phyloP scores from a whole-genome alignment of 2,329 filamentous ascomycete species.

The Chaetomium sp. region DNA sequence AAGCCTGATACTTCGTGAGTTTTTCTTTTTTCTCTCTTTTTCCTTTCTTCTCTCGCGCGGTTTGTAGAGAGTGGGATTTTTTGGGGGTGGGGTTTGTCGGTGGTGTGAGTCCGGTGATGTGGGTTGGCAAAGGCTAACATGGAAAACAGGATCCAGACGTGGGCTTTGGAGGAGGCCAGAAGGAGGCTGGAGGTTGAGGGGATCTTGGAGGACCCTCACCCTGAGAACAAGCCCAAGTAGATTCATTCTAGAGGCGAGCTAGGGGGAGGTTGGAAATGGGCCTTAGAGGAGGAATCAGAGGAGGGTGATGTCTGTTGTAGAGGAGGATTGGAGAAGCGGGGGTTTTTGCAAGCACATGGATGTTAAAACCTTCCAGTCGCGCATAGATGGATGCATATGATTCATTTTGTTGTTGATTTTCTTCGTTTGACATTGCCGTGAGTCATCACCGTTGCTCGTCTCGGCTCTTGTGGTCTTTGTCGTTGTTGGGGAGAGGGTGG shows the following conservation, averaged over 20 bases:
- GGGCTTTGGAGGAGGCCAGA: constrained; percentile 95
- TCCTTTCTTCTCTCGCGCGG: neutral
- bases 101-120: neutral
- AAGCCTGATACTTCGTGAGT: constrained; percentile 99
- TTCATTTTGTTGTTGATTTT: constrained; percentile 1
- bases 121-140: neutral
- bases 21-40: constrained; percentile 9
- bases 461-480: neutral
- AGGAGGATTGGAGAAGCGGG: neutral
- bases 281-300: neutral
- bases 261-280: neutral
- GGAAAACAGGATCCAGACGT: constrained; percentile 82
- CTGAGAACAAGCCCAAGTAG: constrained; percentile 43
- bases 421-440: neutral
- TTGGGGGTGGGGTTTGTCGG: neutral
- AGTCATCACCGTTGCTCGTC: too few species aligned
- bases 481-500: neutral
- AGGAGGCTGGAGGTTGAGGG: constrained; percentile 94
- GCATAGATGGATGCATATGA: constrained; percentile 8
- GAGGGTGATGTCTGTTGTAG: neutral
- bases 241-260: neutral
- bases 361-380: neutral
- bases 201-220: constrained; percentile 69
- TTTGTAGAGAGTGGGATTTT: neutral
- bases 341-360: neutral